These are phyloP conservation scores for Myriosclerotinia scirpicola DNA, from an alignment of 2,329 filamentous ascomycete species.

Conservation along the genomic window DNA sequence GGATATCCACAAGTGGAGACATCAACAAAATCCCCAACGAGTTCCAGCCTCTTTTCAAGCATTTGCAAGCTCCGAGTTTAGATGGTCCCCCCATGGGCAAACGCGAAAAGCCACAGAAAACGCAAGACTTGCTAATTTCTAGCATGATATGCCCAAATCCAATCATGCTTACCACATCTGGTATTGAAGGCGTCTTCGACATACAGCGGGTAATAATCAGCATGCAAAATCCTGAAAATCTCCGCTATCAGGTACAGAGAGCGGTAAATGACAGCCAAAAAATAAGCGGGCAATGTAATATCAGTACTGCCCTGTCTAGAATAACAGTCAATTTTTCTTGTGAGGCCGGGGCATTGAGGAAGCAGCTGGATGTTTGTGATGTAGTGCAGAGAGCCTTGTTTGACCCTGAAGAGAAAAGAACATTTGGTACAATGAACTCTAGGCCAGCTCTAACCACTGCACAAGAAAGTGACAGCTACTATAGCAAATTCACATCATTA, in stretches of 20 bases:
- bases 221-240: constrained; percentile 35
- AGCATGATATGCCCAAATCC: constrained; percentile 42
- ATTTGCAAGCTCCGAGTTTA: constrained; percentile 17
- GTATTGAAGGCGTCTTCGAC: constrained; percentile 39
- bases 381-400: constrained; percentile 36
- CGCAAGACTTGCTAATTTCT: constrained; percentile 17
- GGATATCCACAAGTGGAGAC: constrained; percentile 21
- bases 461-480: constrained; percentile 22
- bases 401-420: constrained; percentile 28
- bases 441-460: neutral
- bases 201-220: constrained; percentile 39
- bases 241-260: constrained; percentile 35
- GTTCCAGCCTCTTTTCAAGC: constrained; percentile 22
- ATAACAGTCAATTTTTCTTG: constrained; percentile 40
- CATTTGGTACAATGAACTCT: neutral
- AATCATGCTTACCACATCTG: constrained; percentile 39
- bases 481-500: constrained; percentile 11
- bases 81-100: constrained; percentile 3
- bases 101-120: constrained; percentile 22
- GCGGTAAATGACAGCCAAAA: constrained; percentile 36
- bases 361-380: constrained; percentile 40
- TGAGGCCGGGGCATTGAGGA: constrained; percentile 35
- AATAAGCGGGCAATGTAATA: constrained; percentile 40
- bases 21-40: constrained; percentile 21
- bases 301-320: constrained; percentile 40